phyloP scores from a whole-genome alignment of 352 stramenopile genomes.

The Globisporangium rhizosaccharum region DNA sequence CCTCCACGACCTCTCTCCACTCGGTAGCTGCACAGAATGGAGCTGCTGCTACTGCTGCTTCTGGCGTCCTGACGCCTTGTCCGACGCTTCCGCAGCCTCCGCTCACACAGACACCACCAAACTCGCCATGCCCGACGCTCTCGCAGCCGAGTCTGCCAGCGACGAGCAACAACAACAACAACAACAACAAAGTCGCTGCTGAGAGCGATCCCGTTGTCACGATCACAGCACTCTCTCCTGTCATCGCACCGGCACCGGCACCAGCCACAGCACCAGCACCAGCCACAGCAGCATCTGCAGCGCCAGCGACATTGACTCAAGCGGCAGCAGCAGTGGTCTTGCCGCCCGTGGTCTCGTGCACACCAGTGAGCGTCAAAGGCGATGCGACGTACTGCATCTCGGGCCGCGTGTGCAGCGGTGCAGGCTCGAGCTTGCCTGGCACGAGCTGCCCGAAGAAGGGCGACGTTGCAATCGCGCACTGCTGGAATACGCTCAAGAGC shows the following conservation, averaged over 20 bases:
- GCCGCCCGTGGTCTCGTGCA: constrained; percentile 13
- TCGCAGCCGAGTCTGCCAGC: not conserved
- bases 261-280: not conserved
- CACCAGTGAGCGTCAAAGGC: constrained; percentile 25
- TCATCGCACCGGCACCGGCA: not conserved
- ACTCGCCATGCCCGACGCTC: not conserved
- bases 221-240: too few relatives aligned
- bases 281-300: too few relatives aligned
- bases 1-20: not conserved
- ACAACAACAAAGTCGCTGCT: not conserved
- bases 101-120: not conserved
- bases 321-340: not conserved
- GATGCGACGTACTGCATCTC: constrained; percentile 46
- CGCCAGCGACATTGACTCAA: not conserved
- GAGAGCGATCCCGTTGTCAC: not conserved
- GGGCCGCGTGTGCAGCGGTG: constrained; percentile 28
- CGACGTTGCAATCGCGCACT: constrained; percentile 27
- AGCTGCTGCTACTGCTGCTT: not conserved
- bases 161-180: not conserved
- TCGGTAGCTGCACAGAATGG: not conserved
- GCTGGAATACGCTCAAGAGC: constrained; percentile 17
- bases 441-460: constrained; percentile 29
- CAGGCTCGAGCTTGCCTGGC: constrained; percentile 6
- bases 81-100: not conserved
- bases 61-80: not conserved